Evolutionary conservation across 2,329 filamentous ascomycete species (phyloP).

Genomic region (Leptosphaerulina australis): DNA sequence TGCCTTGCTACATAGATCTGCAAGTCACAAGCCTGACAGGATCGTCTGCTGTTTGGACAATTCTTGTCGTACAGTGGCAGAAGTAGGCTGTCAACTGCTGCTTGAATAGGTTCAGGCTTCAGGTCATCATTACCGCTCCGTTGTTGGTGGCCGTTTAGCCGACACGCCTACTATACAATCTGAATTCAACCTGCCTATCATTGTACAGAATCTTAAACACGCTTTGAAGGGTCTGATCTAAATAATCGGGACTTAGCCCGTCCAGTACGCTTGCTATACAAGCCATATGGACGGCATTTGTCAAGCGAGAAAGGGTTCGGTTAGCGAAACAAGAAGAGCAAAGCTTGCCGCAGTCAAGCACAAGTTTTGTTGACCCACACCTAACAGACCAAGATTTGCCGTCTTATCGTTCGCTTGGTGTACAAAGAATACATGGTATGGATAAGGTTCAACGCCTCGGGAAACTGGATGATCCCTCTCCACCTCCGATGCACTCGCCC

Average conservation of each 20-base stretch:
- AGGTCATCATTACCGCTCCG: background rate
- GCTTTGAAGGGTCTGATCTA: background rate
- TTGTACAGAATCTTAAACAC: background rate
- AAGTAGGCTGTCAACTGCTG: background rate
- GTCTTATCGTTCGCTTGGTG: background rate
- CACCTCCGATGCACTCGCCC: conserved; percentile 14
- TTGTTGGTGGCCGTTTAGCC: conserved; percentile 4
- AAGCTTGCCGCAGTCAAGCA: background rate
- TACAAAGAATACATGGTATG: background rate
- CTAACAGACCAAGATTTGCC: background rate
- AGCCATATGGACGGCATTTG: background rate
- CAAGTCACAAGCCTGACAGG: background rate
- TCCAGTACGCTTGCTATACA: conserved; percentile 8
- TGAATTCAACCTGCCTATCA: conserved; percentile 1
- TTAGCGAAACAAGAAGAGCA: background rate
- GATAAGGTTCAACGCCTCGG: conserved; percentile 1
- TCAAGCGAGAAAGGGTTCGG: background rate
- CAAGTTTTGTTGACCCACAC: background rate
- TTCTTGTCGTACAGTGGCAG: conserved; percentile 6
- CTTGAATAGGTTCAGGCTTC: background rate
- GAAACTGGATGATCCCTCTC: conserved; percentile 4
- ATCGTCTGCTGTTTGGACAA: background rate
- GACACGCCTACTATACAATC: conserved; percentile 3
- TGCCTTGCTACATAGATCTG: background rate
- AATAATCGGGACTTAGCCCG: background rate